Base-by-base conservation (phyloP, 2,329 filamentous ascomycete species). In the Botrytis porri region DNA sequence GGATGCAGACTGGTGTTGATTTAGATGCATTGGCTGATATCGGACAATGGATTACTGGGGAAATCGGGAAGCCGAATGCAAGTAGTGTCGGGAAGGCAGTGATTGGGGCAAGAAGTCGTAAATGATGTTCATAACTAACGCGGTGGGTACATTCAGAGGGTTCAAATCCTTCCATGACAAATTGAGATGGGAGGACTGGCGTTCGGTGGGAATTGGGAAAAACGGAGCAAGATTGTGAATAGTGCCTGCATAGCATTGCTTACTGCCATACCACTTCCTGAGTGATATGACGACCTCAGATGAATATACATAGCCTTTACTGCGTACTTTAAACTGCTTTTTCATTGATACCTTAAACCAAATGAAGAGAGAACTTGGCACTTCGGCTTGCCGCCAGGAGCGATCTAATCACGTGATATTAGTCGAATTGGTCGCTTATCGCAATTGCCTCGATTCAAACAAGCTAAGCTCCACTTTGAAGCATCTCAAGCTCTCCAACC, bases 1-100 rank as follows among this genome's bases (percentile, higher is more conserved):
- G 93, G 0, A 89, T 93, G 83, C 84, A 89, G 60, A 95, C 93
- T 0, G 93, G 93, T 0, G 87, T 96, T 1, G 87, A 93, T 79
- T 76, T 94, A 73, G 87, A 91, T 75, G 87, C 86, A 61, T 83
- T 95, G 70, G 86, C 87, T 51, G 87, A 91, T 73, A 89, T 93
- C 71, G 93, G 93, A 0, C 84, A 86, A 22, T 94, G 92, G 92
- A 93, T 94, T 73, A 89, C 88, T 4, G 81, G 81, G 25, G 86
- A 90, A 81, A 83, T 93, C 77, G 88, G 88, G 63, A 88, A 88
- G 83, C 79, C 82, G 72, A 90, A 93, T 79, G 87, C 87, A 61
- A 92, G 90, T 78, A 87, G 86, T 61, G 90, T 92, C n/a, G 91
- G 91, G 6, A 90, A 86, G 81, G 91, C 90, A 4, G 84, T 90